Percentiles rank a stretch among this genome's conserved stretches.
Conservation (phyloP, 1,284 basidiomycete species). For the Leccinum griseonigrum region DNA sequence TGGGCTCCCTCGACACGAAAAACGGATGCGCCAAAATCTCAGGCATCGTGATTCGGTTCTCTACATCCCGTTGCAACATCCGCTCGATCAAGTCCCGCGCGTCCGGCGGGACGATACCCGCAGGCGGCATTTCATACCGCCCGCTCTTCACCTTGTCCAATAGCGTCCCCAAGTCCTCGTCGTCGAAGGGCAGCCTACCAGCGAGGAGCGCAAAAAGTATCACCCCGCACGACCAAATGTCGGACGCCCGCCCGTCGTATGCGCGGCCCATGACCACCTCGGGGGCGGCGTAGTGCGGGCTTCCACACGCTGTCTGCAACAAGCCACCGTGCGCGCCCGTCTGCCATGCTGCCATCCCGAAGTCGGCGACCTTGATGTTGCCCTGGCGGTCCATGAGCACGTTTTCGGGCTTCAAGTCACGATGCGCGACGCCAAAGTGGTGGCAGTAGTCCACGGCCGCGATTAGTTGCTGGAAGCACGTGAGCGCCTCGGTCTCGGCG, state of each 20-base stretch:
- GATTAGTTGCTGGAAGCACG: slow-evolving; percentile 97
- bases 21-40: slow-evolving; percentile 90
- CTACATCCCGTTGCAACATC: slow-evolving; percentile 88
- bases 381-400: slow-evolving; percentile 80
- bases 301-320: slow-evolving; percentile 91
- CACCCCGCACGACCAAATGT: slow-evolving; percentile 99
- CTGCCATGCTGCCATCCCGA: slow-evolving; percentile 98
- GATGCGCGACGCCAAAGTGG: slow-evolving; percentile 94
- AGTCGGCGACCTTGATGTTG: slow-evolving; percentile 98
- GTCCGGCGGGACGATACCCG: slow-evolving; percentile 57
- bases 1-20: slow-evolving; percentile 68
- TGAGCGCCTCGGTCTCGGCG: slow-evolving; percentile 77
- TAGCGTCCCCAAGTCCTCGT: slow-evolving; percentile 74
- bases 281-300: slow-evolving; percentile 97
- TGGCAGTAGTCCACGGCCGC: slow-evolving; percentile 95
- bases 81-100: slow-evolving; percentile 82
- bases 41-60: slow-evolving; percentile 83
- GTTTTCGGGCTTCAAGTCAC: slow-evolving; percentile 98
- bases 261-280: slow-evolving; percentile 86
- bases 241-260: slow-evolving; percentile 88
- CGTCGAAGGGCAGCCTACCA: slow-evolving; percentile 94
- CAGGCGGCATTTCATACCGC: slow-evolving; percentile 78
- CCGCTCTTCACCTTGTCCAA: slow-evolving; percentile 87
- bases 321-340: slow-evolving; percentile 51
- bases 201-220: slow-evolving; percentile 91